phyloP scores from a whole-genome alignment of 2,329 filamentous ascomycete species.

The Fusarium decemcellulare region DNA sequence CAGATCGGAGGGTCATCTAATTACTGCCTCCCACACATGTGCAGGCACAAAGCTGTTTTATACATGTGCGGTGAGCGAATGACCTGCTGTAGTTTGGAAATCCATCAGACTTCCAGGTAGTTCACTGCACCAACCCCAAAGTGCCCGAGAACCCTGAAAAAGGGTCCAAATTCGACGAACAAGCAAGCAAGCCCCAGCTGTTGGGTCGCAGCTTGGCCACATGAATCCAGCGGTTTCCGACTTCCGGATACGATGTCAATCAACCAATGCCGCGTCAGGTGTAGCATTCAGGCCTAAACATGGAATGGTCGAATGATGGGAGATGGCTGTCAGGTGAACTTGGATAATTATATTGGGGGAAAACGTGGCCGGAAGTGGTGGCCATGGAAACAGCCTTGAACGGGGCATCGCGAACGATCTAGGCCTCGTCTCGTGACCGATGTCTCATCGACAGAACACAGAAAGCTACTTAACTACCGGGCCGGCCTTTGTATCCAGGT shows the following conservation, averaged over 20 bases:
- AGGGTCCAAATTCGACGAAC: conserved; percentile 14
- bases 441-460: conserved; percentile 19
- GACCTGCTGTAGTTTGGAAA: background rate
- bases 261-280: background rate
- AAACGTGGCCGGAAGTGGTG: conserved; percentile 23
- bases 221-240: conserved; percentile 5
- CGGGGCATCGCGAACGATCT: conserved; percentile 12
- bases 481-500: background rate
- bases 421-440: conserved; percentile 26
- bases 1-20: conserved; percentile 3
- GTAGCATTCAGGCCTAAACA: conserved; percentile 4
- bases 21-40: too few species aligned
- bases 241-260: conserved; percentile 1
- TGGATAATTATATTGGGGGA: conserved; percentile 24
- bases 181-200: conserved; percentile 4
- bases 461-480: background rate
- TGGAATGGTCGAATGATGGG: background rate
- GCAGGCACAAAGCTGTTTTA: background rate
- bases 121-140: conserved; percentile 6
- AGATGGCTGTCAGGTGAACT: conserved; percentile 11
- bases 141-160: conserved; percentile 24
- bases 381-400: conserved; percentile 29
- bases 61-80: background rate
- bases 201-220: conserved; percentile 11
- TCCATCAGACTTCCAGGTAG: too few species aligned